A percentile compares a stretch with the other conserved stretches of the same genome.
Evolutionary conservation across 169 alveolate genomes (phyloP).

Genomic region (Cryptosporidium ubiquitum): DNA sequence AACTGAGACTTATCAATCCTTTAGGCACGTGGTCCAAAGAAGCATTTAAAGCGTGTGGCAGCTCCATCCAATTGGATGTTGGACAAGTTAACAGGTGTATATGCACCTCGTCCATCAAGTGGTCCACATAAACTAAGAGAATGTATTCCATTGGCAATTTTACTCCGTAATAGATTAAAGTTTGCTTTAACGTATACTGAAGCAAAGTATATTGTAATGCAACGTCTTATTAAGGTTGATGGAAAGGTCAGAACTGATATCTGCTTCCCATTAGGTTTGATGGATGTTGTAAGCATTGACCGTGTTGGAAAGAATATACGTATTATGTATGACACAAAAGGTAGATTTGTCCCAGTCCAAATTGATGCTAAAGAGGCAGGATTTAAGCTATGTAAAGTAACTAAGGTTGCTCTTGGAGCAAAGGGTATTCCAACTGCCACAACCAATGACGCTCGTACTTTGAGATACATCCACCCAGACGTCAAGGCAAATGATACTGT

Average conservation of each 20-base stretch:
- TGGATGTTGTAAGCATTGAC: slow-evolving; percentile 95
- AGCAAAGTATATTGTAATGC: slow-evolving; percentile 94
- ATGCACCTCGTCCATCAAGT: slow-evolving; percentile 89
- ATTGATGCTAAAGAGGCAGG: slow-evolving; percentile 94
- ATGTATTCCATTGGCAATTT: slow-evolving; percentile 94
- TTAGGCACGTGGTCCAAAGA: slow-evolving; percentile 98
- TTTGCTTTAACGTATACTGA: slow-evolving; percentile 94
- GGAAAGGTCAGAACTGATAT: slow-evolving; percentile 96
- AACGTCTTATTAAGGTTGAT: slow-evolving; percentile 94
- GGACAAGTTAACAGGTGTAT: slow-evolving; percentile 96
- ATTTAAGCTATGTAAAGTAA: slow-evolving; percentile 96
- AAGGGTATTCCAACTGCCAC: slow-evolving; percentile 95
- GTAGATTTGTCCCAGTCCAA: slow-evolving; percentile 95
- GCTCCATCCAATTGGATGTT: slow-evolving; percentile 99
- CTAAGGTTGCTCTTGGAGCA: slow-evolving; percentile 93
- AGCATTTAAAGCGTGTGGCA: slow-evolving; percentile 97
- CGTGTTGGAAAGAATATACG: slow-evolving; percentile 95
- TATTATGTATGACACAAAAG: slow-evolving; percentile 96
- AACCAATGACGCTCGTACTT: slow-evolving; percentile 98
- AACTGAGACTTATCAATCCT: neutral
- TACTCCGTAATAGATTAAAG: slow-evolving; percentile 94
- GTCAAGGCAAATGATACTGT: slow-evolving; percentile 96
- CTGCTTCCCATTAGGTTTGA: slow-evolving; percentile 97
- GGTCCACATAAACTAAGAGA: slow-evolving; percentile 99
- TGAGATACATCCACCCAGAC: slow-evolving; percentile 98